Base-by-base conservation (phyloP, 176 grass and related monocot species). In the Cenchrus fungigraminus region DNA sequence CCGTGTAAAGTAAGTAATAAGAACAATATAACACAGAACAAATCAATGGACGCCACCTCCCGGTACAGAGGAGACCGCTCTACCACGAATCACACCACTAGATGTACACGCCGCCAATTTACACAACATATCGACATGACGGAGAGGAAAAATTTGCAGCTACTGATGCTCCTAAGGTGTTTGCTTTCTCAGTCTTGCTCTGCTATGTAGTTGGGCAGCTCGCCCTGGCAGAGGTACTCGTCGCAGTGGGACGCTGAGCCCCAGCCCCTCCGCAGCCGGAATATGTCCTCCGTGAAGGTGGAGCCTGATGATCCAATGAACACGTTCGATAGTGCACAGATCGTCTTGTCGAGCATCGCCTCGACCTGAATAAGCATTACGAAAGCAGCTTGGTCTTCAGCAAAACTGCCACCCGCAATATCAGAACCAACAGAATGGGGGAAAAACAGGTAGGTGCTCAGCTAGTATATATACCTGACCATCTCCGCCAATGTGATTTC, bases 281-380 rank as follows among this genome's bases (percentile, higher is more conserved):
- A 57, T 32, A 98, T 98, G 78, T 98, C 96, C 74, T 98, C 96
- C 0, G 96, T 98, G 80, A 98, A 95, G 45, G 93, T 98, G 14
- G 96, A 98, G 55, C 93, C 96, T 19, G 93, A 86, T 19, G 96
- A 79, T 25, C 96, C 97, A 31, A 99, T 85, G 81, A 99, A 99
- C 22, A 98, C 88, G 4, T 91, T 95, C 0, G 96, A 93, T 62
- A 98, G 28, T 5, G 97, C 87, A 16, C 93, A 95, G 14, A 98
- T 98, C 37, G 97, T 92, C 86, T 98, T 98, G 71, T 98, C 97
- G 20, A 99, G 90, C 97, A 98, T 98, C 5, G 96, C 96, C 32
- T 98, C 96, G 6, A 92, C 91, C 93, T 98, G 70, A 70, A 85
- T 8, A 70, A 17, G 57, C 29, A 25, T 51, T 58, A 53, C 20